Evolutionary conservation across 2,329 filamentous ascomycete species (phyloP), one percentile per base, ranked within the genome.

Genomic region (Zymoseptoria crescenta): DNA sequence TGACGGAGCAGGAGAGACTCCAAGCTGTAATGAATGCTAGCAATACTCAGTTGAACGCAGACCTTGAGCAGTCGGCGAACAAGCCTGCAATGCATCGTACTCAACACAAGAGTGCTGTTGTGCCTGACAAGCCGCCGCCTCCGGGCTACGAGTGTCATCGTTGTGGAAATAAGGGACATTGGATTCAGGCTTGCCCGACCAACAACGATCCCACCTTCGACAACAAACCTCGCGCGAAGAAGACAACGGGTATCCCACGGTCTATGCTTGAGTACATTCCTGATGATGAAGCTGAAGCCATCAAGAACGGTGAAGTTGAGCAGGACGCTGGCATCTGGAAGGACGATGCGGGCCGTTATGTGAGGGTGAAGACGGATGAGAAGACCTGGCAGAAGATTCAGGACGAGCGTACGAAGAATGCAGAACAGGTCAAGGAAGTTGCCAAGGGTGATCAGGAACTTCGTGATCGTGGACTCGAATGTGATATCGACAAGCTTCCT

Each of bases 171-270:
- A 96, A 96, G 77, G 94, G 82, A 80, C 94, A 99, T 74, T 99
- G 93, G 93, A 99, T 99, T 63, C 93, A 97, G 76, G 84, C 90
- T 56, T 99, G 94, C 71, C 94, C 94, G 6, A 99, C 93, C n/a
- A 99, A 99, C 74, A 91, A 96, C 73, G 92, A 99, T 66, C 93
- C 94, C 2, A 92, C 91, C 62, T 97, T 92, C 74, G 94, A 99
- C 76, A 92, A 92, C 66, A 88, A 91, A 56, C 91, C 92, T 54
- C 87, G 93, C 61, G 90, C 97, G 65, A 97, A 96, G 80, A 87
- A 93, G 62, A 97, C 94, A 4, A 99, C 94, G 49, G 94, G 94
- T 65, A 99, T 99, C 67, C 94, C 94, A 19, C 88, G 91, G 65
- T 96, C 93, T 1, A 95, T 99, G 73, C 80, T 97, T 66, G 95